Evolutionary conservation across 768 basidiomycete genomes (phyloP).

Genomic region (Fomitopsis pulvina): DNA sequence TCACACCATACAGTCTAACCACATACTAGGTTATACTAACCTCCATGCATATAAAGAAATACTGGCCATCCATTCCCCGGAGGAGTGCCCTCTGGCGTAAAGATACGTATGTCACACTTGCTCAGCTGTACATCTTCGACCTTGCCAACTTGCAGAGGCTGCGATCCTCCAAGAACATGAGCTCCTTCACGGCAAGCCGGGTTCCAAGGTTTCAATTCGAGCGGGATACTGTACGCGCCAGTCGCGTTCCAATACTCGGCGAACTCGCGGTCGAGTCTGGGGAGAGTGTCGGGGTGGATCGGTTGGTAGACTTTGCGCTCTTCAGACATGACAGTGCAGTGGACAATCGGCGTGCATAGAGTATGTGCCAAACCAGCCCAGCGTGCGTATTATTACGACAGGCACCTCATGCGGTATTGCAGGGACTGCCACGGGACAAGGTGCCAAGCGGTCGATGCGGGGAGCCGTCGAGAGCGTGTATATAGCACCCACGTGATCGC

Average conservation of each 20-base stretch:
- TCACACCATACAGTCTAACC: too few species aligned
- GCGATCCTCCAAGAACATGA: slow-evolving; percentile 49
- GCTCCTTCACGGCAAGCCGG: slow-evolving; percentile 45
- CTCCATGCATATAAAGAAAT: slow-evolving; percentile 72
- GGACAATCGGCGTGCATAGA: background rate
- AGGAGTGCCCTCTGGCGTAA: slow-evolving; percentile 47
- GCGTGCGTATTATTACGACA: background rate
- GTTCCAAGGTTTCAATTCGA: slow-evolving; percentile 56
- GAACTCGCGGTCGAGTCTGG: slow-evolving; percentile 60
- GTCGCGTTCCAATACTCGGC: slow-evolving; percentile 50
- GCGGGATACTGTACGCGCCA: slow-evolving; percentile 38
- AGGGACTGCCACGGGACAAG: background rate
- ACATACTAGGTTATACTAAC: too few species aligned
- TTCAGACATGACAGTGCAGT: background rate
- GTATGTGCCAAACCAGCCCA: background rate
- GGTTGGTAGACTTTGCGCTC: slow-evolving; percentile 32
- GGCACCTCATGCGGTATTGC: background rate
- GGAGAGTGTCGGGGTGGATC: slow-evolving; percentile 54
- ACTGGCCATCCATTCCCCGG: slow-evolving; percentile 64
- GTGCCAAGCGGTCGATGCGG: background rate
- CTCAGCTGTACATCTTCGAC: slow-evolving; percentile 46
- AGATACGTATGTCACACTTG: slow-evolving; percentile 51
- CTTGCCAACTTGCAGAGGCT: slow-evolving; percentile 47
- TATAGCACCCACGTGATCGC: background rate
- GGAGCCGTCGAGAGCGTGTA: background rate